These are phyloP conservation scores for Dendrostoma leiphaemia DNA, from an alignment of 2,329 filamentous ascomycete species.

Conservation along the genomic window DNA sequence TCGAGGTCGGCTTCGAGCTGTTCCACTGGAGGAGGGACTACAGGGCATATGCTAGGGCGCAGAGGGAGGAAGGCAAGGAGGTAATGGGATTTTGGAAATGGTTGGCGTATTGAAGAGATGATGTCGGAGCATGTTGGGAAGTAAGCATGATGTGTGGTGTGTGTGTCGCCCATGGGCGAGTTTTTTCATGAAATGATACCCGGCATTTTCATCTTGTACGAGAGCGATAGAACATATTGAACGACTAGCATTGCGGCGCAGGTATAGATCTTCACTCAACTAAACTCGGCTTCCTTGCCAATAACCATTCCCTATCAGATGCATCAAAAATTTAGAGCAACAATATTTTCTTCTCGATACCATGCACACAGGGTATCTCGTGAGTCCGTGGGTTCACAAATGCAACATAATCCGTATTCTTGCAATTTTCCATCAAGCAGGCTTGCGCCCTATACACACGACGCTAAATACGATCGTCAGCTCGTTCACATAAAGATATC, in stretches of 20 bases:
- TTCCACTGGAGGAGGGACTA: conserved; percentile 55
- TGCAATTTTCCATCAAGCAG: too few species aligned
- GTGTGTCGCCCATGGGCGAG: not conserved
- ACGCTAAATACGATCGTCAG: not conserved
- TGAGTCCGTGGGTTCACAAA: too few species aligned
- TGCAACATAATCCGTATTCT: too few species aligned
- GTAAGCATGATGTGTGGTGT: not conserved
- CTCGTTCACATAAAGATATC: not conserved
- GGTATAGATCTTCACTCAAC: not conserved
- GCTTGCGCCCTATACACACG: not conserved
- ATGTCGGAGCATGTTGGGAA: not conserved
- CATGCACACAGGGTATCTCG: too few species aligned
- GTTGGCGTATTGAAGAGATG: too few species aligned
- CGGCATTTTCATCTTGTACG: not conserved
- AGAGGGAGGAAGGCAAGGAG: conserved; percentile 22
- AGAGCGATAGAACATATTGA: not conserved
- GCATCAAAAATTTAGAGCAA: too few species aligned
- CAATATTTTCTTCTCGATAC: too few species aligned
- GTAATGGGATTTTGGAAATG: too few species aligned
- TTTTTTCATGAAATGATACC: conserved; percentile 6
- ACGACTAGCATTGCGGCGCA: not conserved
- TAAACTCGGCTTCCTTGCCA: too few species aligned
- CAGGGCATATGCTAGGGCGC: conserved; percentile 53
- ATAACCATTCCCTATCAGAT: too few species aligned
- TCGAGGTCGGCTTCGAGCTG: conserved; percentile 89